These are phyloP conservation scores for Hanseniaspora vineae DNA, from an alignment of 805 yeast species.

Conservation along the genomic window DNA sequence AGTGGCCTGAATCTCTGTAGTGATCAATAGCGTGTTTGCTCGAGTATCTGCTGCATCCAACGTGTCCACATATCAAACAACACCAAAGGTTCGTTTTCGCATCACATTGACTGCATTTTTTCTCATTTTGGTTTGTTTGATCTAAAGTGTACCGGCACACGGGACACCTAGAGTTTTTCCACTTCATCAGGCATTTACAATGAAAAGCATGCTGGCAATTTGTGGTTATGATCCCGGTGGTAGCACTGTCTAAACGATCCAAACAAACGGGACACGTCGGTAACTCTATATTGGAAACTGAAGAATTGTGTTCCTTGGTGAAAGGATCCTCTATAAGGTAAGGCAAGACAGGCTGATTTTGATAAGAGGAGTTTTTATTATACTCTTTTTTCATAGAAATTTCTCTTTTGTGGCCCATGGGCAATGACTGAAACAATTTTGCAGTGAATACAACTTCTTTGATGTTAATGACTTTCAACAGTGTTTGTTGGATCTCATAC, in stretches of 20 bases:
- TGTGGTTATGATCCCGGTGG: constrained; percentile 73
- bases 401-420: not conserved
- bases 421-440: constrained; percentile 8
- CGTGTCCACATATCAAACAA: constrained; percentile 77
- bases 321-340: not conserved
- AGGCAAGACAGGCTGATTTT: not conserved
- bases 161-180: constrained; percentile 87
- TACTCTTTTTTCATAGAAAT: not conserved
- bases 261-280: constrained; percentile 92
- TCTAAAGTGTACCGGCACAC: constrained; percentile 55
- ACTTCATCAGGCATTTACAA: constrained; percentile 73
- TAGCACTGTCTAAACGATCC: constrained; percentile 70
- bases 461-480: constrained; percentile 66
- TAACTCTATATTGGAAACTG: constrained; percentile 34
- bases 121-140: constrained; percentile 10
- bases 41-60: constrained; percentile 88
- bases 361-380: not conserved
- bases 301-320: not conserved
- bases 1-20: constrained; percentile 64
- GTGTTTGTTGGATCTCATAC: not conserved
- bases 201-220: constrained; percentile 92
- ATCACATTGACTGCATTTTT: constrained; percentile 45
- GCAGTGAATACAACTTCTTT: constrained; percentile 38
- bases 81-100: constrained; percentile 64
- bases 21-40: constrained; percentile 78